Conservation (phyloP, 257 asterid species). For the Forsythia viridissima region DNA sequence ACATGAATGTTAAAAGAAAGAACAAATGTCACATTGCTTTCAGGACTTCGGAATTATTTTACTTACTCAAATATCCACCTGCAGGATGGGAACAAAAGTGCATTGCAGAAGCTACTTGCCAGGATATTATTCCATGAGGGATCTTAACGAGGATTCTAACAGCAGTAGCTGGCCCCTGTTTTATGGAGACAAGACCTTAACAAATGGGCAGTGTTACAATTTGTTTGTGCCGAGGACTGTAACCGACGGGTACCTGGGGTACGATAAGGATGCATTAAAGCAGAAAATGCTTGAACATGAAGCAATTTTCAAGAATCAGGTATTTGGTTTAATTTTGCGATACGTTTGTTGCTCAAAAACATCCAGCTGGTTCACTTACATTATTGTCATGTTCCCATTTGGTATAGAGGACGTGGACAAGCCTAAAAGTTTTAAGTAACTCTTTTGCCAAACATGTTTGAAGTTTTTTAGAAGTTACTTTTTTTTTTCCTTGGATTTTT, state of each 20-base stretch:
- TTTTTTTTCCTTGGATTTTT: too few relatives aligned
- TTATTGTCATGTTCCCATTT: background rate
- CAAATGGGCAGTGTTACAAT: constrained; percentile 63
- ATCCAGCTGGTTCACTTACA: background rate
- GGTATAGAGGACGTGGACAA: too few relatives aligned
- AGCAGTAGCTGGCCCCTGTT: constrained; percentile 75
- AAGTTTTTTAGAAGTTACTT: background rate
- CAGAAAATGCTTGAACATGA: constrained; percentile 94
- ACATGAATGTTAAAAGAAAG: background rate
- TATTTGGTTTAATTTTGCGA: constrained; percentile 26
- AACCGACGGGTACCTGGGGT: constrained; percentile 51
- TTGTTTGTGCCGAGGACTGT: constrained; percentile 48
- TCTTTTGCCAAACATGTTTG: too few relatives aligned
- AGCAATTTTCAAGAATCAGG: constrained; percentile 83
- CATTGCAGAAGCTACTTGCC: constrained; percentile 73
- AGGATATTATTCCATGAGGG: constrained; percentile 76
- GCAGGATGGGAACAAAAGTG: constrained; percentile 94
- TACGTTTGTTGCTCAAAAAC: background rate
- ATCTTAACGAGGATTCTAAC: constrained; percentile 87
- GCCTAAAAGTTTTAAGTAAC: too few relatives aligned
- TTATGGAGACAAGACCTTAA: constrained; percentile 56
- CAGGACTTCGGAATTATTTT: background rate
- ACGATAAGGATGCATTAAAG: constrained; percentile 71
- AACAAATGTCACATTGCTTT: background rate
- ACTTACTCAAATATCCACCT: background rate